Percentiles rank a stretch among this genome's conserved stretches.
phyloP scores from a whole-genome alignment of 768 basidiomycete genomes.

The Gymnopilus junonius region DNA sequence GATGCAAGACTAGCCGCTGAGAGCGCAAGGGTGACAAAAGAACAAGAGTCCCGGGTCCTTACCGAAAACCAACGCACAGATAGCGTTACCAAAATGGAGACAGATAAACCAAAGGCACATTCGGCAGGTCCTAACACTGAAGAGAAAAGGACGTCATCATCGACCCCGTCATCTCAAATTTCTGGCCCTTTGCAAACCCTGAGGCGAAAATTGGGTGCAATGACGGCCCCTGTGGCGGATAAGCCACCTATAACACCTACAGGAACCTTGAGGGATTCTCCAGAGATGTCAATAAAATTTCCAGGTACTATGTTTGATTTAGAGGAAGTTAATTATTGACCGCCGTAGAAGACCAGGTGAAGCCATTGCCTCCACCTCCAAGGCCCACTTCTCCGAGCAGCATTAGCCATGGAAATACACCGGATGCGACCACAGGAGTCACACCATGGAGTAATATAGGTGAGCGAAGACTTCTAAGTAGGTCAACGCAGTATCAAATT shows the following conservation, averaged over 20 bases:
- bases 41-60: slow-evolving; percentile 19
- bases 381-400: background rate
- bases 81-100: background rate
- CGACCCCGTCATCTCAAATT: background rate
- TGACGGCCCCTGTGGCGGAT: slow-evolving; percentile 3
- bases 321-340: background rate
- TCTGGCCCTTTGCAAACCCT: slow-evolving; percentile 28
- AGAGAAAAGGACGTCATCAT: background rate
- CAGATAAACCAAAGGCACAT: slow-evolving; percentile 10
- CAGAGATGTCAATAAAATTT: background rate
- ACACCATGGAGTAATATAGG: slow-evolving; percentile 43
- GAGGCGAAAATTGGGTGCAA: slow-evolving; percentile 31
- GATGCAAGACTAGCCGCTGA: slow-evolving; percentile 64
- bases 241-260: background rate
- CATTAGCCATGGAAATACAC: background rate
- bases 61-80: background rate
- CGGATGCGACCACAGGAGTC: slow-evolving; percentile 9
- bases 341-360: background rate
- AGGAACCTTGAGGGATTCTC: background rate
- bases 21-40: slow-evolving; percentile 35
- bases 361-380: background rate
- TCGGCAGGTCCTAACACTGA: slow-evolving; percentile 13
- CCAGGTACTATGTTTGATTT: background rate
- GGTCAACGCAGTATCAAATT: background rate
- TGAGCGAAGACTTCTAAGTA: slow-evolving; percentile 22